Percentiles rank a stretch among this genome's conserved stretches.
Evolutionary conservation across 2,329 filamentous ascomycete genomes (phyloP).

Genomic region (Diaporthe helianthi): DNA sequence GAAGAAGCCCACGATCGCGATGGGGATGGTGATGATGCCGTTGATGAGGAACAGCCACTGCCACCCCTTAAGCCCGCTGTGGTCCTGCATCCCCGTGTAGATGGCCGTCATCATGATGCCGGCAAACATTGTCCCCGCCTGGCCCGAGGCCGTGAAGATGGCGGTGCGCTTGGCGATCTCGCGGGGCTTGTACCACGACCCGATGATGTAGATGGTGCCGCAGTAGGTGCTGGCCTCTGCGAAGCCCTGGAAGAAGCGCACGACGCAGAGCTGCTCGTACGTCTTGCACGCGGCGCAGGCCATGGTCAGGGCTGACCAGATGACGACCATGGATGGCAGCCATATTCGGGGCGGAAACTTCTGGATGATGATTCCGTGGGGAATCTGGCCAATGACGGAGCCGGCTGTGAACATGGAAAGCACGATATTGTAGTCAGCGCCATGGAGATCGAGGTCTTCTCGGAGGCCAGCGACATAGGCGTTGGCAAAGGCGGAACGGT

Average conservation of each 20-base stretch:
- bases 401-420: conserved; percentile 46
- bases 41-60: conserved; percentile 52
- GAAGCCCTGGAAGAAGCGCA: conserved; percentile 53
- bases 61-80: conserved; percentile 53
- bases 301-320: conserved; percentile 55
- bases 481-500: conserved; percentile 52
- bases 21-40: conserved; percentile 55
- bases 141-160: conserved; percentile 59
- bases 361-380: conserved; percentile 53
- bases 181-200: conserved; percentile 61
- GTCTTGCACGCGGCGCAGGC: conserved; percentile 42
- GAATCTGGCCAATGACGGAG: conserved; percentile 51
- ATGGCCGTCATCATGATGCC: conserved; percentile 61
- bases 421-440: conserved; percentile 51
- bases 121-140: conserved; percentile 60
- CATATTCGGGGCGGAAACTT: conserved; percentile 55
- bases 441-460: conserved; percentile 47
- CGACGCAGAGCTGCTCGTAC: conserved; percentile 43
- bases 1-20: conserved; percentile 55
- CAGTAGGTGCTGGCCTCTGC: conserved; percentile 57
- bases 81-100: conserved; percentile 47
- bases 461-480: conserved; percentile 51
- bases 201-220: conserved; percentile 56
- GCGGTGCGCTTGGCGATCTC: conserved; percentile 60
- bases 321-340: conserved; percentile 53